phyloP scores from a whole-genome alignment of 106 monocot genomes.

The Dendrobium chrysotoxum region DNA sequence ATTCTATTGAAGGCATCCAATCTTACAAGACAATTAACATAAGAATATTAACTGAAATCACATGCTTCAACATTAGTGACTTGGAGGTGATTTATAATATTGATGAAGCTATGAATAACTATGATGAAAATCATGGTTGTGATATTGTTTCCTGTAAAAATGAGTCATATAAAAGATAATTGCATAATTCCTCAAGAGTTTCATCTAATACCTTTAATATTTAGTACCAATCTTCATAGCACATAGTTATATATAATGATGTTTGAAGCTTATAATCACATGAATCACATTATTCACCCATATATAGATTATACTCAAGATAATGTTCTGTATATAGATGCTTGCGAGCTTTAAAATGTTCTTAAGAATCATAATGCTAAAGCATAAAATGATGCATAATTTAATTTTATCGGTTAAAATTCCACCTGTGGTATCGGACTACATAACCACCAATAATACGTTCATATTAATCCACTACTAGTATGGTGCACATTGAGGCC shows the following conservation, averaged over 20 bases:
- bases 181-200: not conserved
- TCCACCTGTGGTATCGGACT: not conserved
- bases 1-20: not conserved
- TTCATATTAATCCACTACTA: not conserved
- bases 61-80: not conserved
- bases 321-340: too few relatives aligned
- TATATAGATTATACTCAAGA: too few relatives aligned
- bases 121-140: not conserved
- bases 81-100: too few relatives aligned
- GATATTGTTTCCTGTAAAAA: not conserved
- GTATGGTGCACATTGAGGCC: not conserved
- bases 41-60: not conserved
- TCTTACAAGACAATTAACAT: not conserved
- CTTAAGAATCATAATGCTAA: too few relatives aligned
- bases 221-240: not conserved
- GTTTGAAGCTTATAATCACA: not conserved
- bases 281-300: too few relatives aligned
- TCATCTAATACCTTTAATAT: not conserved
- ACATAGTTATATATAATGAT: not conserved
- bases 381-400: not conserved
- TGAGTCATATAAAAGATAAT: not conserved
- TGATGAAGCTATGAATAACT: not conserved
- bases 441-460: not conserved
- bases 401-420: not conserved
- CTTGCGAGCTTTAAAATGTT: too few relatives aligned